Evolutionary conservation across 1,139 yeast genomes (phyloP).

Genomic region (Debaryomyces udenii): DNA sequence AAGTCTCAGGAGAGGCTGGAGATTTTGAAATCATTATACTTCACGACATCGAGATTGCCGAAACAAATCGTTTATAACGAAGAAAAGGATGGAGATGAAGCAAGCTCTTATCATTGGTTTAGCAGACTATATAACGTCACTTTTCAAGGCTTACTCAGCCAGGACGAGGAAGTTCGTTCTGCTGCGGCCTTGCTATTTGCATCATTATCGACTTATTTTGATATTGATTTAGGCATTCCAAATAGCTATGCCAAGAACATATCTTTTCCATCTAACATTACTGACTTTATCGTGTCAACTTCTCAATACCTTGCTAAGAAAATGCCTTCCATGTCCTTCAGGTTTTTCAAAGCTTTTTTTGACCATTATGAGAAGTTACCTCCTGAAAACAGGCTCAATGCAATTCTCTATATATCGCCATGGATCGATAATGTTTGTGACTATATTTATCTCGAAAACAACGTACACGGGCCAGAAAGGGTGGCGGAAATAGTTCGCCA

Average conservation of each 20-base stretch:
- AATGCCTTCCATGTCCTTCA: conserved; percentile 64
- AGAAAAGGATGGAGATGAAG: conserved; percentile 26
- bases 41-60: conserved; percentile 59
- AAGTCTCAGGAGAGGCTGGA: conserved; percentile 66
- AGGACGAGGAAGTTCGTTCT: conserved; percentile 59
- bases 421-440: conserved; percentile 77
- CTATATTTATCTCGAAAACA: conserved; percentile 55
- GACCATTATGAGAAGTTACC: conserved; percentile 54
- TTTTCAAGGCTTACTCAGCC: conserved; percentile 67
- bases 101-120: conserved; percentile 40
- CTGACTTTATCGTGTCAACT: conserved; percentile 62
- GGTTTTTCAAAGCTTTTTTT: conserved; percentile 64
- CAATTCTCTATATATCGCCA: conserved; percentile 64
- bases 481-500: conserved; percentile 65
- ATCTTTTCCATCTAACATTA: conserved; percentile 73
- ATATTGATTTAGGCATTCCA: conserved; percentile 62
- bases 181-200: conserved; percentile 69
- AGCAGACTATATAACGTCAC: conserved; percentile 67
- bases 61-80: conserved; percentile 26
- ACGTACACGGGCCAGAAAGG: conserved; percentile 60
- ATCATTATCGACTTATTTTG: conserved; percentile 62
- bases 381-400: conserved; percentile 34
- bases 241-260: conserved; percentile 61
- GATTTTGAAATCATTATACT: conserved; percentile 68
- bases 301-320: conserved; percentile 59